Base-by-base conservation (phyloP, 306 rosid species). In the Prunus davidiana region DNA sequence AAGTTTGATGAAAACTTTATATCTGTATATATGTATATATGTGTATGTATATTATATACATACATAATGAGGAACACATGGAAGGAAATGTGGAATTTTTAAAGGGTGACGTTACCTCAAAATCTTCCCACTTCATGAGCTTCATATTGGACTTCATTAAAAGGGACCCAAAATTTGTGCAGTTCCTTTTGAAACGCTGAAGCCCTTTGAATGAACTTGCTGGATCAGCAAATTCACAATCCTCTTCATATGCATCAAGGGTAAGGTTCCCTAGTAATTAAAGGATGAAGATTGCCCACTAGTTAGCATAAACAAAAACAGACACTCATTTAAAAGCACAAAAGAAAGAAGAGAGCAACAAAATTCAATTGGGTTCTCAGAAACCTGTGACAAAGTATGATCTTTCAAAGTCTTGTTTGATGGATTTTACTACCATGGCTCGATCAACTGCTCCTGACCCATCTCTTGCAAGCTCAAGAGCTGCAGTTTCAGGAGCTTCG, bases 161-260 rank as follows among this genome's bases (percentile, higher is more conserved):
- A 72, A 94, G 98, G 56, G 91, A 91, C 61, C 98, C 98, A 69
- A 94, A 94, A 72, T 94, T 94, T 28, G 97, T 84, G 80, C 98
- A 91, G 84, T 94, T 94, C 87, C 97, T 91, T 84, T 94, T 91
- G 84, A 94, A 94, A 66, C 97, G 94, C 28, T 67, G 90, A 77
- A 94, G 96, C 73, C 98, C 98, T 86, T 81, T 88, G 82, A 94
- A 94, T 58, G 97, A 94, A 24, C 96, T 94, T 10, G 98, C 98
- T 8, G 98, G 97, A 73, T 94, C 98, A 50, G 98, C 98, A 79
- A 94, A 94, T 78, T 91, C 97, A 73, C 98, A 91, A 25, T 89
- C 84, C 78, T 91, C 96, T 84, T 91, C 97, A 71, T 94, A 94
- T 64, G 97, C 96, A 79, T 90, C 87, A 57, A 90, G 84, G 51